Conservation (phyloP, 169 alveolate genomes). For the Plasmodium coatneyi region DNA sequence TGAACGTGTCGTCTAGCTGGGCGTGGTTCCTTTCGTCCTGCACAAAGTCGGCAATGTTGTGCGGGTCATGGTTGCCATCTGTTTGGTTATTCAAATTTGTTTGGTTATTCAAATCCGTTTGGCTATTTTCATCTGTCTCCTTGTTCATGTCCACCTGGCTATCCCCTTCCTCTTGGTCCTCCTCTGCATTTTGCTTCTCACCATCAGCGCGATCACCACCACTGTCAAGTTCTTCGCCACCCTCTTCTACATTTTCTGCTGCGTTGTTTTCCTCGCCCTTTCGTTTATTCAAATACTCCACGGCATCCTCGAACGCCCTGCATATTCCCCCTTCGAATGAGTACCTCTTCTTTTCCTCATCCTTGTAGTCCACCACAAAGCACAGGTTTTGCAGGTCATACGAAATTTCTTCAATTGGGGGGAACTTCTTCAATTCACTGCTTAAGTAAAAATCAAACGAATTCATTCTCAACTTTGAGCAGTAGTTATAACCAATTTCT, state of each 20-base stretch:
- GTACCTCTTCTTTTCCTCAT: slow-evolving; percentile 14
- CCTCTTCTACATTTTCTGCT: neutral
- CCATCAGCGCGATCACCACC: neutral
- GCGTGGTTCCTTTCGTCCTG: slow-evolving; percentile 12
- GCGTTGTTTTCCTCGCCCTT: slow-evolving; percentile 34
- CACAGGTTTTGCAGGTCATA: slow-evolving; percentile 19
- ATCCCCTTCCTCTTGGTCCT: neutral
- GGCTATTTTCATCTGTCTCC: neutral
- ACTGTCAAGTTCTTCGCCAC: neutral
- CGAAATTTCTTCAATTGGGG: slow-evolving; percentile 47
- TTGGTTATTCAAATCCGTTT: neutral
- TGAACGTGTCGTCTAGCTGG: slow-evolving; percentile 1
- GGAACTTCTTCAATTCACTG: slow-evolving; percentile 54
- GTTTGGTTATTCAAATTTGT: neutral
- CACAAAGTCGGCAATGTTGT: slow-evolving; percentile 21
- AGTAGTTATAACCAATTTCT: slow-evolving; percentile 67
- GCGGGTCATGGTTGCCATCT: neutral
- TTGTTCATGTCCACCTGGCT: neutral
- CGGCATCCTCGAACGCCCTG: slow-evolving; percentile 25
- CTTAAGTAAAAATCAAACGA: slow-evolving; percentile 40
- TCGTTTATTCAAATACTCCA: slow-evolving; percentile 44
- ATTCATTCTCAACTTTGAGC: slow-evolving; percentile 4
- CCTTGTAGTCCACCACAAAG: slow-evolving; percentile 21
- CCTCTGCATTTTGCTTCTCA: neutral
- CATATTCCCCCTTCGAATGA: slow-evolving; percentile 64